Base-by-base conservation (phyloP, 306 rosid species). In the Begonia fuchsioides region DNA sequence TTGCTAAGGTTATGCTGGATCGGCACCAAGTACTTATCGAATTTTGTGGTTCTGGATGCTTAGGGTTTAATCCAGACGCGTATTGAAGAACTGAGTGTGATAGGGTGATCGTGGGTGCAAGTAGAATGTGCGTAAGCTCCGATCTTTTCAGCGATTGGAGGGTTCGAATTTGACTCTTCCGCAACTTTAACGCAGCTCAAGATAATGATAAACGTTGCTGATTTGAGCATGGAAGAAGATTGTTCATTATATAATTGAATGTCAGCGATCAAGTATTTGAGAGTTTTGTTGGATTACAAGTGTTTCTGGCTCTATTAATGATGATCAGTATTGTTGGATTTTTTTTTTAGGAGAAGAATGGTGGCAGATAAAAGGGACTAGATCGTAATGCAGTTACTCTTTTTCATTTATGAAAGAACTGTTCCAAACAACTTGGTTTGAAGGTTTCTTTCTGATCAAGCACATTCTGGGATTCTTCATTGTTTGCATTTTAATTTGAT, bases 141-240 rank as follows among this genome's bases (percentile, higher is more conserved):
- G 65, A 68, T 71, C 75, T 53, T 57, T 48, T 11, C 11, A 5
- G 45, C 60, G 50, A 51, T 26, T 55, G 63, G 54, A 63, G 35
- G 35, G 50, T 65, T 47, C 40, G 72, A 66, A 49, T 63, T 65
- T 54, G 75, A 67, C 55, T 17, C 44, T 55, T 32, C 63, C 13
- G 55, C 38, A 61, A 8, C 69, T 80, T 50, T 62, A 67, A 54
- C 67, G 62, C 68, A 63, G 76, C 70, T 49, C 73, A 64, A 62
- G 65, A 59, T 76, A 68, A 63, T 72, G 63, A 51, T 59, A 57
- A 48, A 51, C 65, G 14, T 45, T 72, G 68, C 16, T 57, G 60
- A 38, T 60, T 10, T 68, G 70, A 65, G 68, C 74, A 78, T 78
- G 87, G 96, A 81, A 76, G 74, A 78, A 68, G 83, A 80, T 71